Conservation (phyloP, 139 green algal genomes). For the Astrephomene gubernaculifera region DNA sequence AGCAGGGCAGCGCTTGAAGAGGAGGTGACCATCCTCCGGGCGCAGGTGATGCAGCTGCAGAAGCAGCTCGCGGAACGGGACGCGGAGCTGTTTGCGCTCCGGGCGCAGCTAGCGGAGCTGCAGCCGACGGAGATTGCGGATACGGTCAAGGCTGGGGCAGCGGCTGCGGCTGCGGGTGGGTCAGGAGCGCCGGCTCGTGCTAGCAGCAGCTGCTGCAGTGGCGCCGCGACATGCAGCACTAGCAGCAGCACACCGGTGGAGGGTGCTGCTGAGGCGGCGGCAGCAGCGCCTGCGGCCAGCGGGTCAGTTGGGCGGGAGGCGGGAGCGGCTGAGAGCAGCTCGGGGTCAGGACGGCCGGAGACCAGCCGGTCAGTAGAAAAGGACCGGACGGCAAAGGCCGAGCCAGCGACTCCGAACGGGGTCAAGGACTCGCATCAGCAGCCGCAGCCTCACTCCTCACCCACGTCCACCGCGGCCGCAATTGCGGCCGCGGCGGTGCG, state of each 20-base stretch:
- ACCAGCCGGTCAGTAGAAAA: too few relatives aligned
- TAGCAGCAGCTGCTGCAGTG: background rate
- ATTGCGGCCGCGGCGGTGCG: constrained; percentile 34
- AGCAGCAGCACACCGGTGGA: background rate
- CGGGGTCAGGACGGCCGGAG: background rate
- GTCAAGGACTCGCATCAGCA: constrained; percentile 7
- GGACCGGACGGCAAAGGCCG: background rate
- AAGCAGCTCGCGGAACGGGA: constrained; percentile 54
- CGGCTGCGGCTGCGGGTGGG: background rate
- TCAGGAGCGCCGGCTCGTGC: background rate
- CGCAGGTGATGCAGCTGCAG: constrained; percentile 49
- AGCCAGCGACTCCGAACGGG: constrained; percentile 1
- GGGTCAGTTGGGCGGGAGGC: background rate
- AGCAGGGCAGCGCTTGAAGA: constrained; percentile 32
- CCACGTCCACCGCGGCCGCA: constrained; percentile 1
- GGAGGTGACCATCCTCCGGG: constrained; percentile 42
- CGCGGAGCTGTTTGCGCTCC: constrained; percentile 52
- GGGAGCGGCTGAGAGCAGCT: background rate
- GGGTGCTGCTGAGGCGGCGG: background rate
- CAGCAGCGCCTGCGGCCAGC: background rate
- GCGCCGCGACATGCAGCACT: too few relatives aligned
- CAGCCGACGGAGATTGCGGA: constrained; percentile 12
- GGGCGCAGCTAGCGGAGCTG: constrained; percentile 51
- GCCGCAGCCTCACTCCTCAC: background rate
- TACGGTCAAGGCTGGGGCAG: background rate